A percentile compares a stretch with the other conserved stretches of the same genome.
phyloP scores from a whole-genome alignment of 768 basidiomycete species.

The Arthromyces matolae region DNA sequence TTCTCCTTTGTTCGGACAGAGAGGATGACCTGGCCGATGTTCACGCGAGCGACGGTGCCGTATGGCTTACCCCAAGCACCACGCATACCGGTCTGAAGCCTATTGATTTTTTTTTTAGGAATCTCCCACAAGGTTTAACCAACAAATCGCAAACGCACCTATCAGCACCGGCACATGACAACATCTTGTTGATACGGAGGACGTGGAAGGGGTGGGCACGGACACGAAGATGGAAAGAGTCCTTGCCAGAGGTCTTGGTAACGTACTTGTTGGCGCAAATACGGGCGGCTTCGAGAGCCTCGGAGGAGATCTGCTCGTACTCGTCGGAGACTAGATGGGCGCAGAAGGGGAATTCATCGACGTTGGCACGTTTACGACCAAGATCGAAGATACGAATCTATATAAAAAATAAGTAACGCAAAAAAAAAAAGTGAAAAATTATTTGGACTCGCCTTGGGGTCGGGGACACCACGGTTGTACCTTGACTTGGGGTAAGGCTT shows the following conservation, averaged over 20 bases:
- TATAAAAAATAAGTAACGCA: background rate
- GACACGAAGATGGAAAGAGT: conserved; percentile 97
- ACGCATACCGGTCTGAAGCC: conserved; percentile 96
- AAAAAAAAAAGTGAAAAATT: background rate
- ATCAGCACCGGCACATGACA: conserved; percentile 99
- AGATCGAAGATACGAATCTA: conserved; percentile 97
- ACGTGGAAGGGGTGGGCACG: conserved; percentile 99
- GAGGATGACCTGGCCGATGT: conserved; percentile 94
- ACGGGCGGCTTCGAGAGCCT: conserved; percentile 96
- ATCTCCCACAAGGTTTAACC: no score
- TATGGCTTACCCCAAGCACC: conserved; percentile 99
- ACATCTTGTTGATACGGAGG: conserved; percentile 99
- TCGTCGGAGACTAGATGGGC: conserved; percentile 96
- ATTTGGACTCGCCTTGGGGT: conserved; percentile 63
- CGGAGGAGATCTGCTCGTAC: conserved; percentile 93
- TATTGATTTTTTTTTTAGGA: no score
- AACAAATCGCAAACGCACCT: conserved; percentile 62
- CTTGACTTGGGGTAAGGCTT: conserved; percentile 95
- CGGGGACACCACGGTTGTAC: conserved; percentile 99
- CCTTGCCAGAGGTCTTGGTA: conserved; percentile 96
- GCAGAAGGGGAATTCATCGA: conserved; percentile 98
- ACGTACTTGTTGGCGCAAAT: conserved; percentile 99
- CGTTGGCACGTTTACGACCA: conserved; percentile 91
- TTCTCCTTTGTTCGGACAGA: conserved; percentile 86
- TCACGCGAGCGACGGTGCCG: conserved; percentile 91